phyloP scores from a whole-genome alignment of 2,329 filamentous ascomycete genomes.

The Monilinia fructigena region DNA sequence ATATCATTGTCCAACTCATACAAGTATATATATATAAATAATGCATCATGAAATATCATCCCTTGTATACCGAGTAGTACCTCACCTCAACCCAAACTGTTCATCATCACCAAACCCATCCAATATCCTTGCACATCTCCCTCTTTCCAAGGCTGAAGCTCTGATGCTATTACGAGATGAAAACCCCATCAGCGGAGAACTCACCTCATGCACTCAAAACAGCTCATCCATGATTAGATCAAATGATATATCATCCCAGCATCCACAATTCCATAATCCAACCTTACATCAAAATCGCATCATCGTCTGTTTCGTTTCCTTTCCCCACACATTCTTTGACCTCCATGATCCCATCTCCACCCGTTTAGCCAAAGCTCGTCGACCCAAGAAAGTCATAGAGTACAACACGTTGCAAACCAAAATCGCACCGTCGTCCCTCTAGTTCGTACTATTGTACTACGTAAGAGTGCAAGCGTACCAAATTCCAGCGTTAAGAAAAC shows the following conservation, averaged over 20 bases:
- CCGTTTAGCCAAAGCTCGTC: background rate
- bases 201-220: slow-evolving; percentile 11
- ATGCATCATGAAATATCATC: background rate
- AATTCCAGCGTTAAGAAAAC: background rate
- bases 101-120: slow-evolving; percentile 1
- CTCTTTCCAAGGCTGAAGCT: background rate
- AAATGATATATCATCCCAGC: background rate
- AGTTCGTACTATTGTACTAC: background rate
- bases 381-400: background rate
- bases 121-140: background rate
- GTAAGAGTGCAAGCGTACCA: background rate
- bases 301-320: background rate
- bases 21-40: background rate
- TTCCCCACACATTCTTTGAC: slow-evolving; percentile 14
- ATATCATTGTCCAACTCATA: background rate
- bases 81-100: background rate
- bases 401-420: slow-evolving; percentile 2
- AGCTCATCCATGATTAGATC: slow-evolving; percentile 5
- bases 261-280: background rate
- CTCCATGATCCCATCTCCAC: background rate
- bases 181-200: background rate
- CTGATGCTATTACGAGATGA: slow-evolving; percentile 3
- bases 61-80: background rate
- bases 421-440: background rate
- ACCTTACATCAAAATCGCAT: slow-evolving; percentile 13